These are phyloP conservation scores for Phytophthora quininea DNA, from an alignment of 352 stramenopile genomes.

Conservation along the genomic window DNA sequence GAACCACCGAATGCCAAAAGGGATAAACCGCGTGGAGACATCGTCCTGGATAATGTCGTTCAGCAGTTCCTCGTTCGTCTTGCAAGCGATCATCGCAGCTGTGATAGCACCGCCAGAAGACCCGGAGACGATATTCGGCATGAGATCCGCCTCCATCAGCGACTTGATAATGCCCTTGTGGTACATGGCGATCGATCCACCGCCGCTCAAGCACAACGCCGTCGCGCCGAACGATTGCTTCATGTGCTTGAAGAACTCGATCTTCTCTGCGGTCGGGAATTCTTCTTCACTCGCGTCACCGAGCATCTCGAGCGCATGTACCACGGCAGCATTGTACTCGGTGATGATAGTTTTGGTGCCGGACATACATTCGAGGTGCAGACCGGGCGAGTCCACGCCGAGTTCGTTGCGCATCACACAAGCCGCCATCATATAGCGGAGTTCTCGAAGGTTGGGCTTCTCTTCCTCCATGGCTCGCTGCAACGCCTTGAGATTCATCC, in stretches of 20 bases:
- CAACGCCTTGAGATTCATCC: slow-evolving; percentile 45
- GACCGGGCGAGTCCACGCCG: slow-evolving; percentile 55
- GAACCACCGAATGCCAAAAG: slow-evolving; percentile 79
- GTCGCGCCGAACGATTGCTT: slow-evolving; percentile 90
- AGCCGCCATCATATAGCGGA: slow-evolving; percentile 70
- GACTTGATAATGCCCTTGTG: slow-evolving; percentile 94
- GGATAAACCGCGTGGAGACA: slow-evolving; percentile 63
- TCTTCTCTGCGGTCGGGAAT: slow-evolving; percentile 32
- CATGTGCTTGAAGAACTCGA: slow-evolving; percentile 64
- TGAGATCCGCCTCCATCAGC: slow-evolving; percentile 85
- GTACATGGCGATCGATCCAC: slow-evolving; percentile 94
- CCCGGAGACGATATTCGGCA: slow-evolving; percentile 94
- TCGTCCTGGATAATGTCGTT: slow-evolving; percentile 61
- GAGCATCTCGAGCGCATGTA: slow-evolving; percentile 53
- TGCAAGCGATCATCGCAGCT: slow-evolving; percentile 86
- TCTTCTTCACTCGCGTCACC: slow-evolving; percentile 27
- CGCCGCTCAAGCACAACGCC: slow-evolving; percentile 93
- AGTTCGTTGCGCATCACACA: slow-evolving; percentile 74
- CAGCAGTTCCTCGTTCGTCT: slow-evolving; percentile 88
- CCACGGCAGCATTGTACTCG: slow-evolving; percentile 52
- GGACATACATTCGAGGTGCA: slow-evolving; percentile 66
- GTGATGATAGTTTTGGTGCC: slow-evolving; percentile 73
- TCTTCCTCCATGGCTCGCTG: slow-evolving; percentile 29
- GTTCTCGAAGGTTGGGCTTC: slow-evolving; percentile 45
- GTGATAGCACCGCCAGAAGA: slow-evolving; percentile 93